phyloP scores from a whole-genome alignment of 108 stramenopile species.

The Discostella pseudostelligera region DNA sequence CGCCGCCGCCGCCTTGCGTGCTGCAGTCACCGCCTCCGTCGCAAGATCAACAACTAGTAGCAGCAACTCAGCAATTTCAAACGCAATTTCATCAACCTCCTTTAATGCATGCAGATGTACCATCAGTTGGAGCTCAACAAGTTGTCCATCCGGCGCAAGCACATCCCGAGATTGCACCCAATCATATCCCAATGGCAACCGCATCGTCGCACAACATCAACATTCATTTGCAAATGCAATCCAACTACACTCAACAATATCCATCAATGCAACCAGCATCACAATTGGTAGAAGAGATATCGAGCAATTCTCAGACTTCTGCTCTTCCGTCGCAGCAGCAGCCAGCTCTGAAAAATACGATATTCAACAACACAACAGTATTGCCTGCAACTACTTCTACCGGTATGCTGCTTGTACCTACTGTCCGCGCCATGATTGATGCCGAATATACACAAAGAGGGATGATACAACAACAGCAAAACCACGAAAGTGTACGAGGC shows the following conservation, averaged over 20 bases:
- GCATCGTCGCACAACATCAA: not conserved
- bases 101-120: not conserved
- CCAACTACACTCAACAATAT: conserved; percentile 4
- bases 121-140: not conserved
- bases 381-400: conserved; percentile 30
- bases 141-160: conserved; percentile 1
- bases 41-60: conserved; percentile 14
- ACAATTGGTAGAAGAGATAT: not conserved
- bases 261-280: conserved; percentile 1
- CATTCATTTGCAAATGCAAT: not conserved
- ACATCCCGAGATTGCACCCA: not conserved
- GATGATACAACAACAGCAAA: not conserved
- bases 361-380: not conserved
- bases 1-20: conserved; percentile 17
- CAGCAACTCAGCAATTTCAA: conserved; percentile 9
- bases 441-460: conserved; percentile 24
- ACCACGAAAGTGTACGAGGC: not conserved
- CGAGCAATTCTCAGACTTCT: not conserved
- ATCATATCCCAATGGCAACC: not conserved
- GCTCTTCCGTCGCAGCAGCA: conserved; percentile 7
- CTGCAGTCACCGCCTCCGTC: not conserved
- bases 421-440: conserved; percentile 48
- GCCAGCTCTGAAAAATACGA: not conserved
- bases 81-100: conserved; percentile 8
- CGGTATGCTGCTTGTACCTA: conserved; percentile 42